Evolutionary conservation across 192 early-diverging fungal species (phyloP), one percentile per base, ranked within the genome.

Genomic region (Coemansia sp.): DNA sequence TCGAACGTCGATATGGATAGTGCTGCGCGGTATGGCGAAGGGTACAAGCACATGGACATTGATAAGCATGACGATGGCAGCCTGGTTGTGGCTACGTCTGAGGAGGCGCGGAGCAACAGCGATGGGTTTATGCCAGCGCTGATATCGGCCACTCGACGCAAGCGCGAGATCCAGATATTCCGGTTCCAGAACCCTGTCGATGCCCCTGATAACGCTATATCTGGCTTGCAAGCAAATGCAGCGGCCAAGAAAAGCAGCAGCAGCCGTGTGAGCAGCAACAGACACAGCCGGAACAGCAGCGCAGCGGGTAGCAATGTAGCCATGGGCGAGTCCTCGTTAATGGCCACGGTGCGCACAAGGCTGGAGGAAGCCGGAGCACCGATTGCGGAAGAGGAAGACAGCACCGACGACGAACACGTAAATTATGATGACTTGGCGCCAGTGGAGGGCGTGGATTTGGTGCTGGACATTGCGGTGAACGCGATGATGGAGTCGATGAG

Each of bases 161-260:
- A 81, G 59, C 79, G 79, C 35, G 79, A 75, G 41, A 76, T 81
- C 40, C 79, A 75, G 73, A 81, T 81, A 32, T 61, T 81, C 46
- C 59, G 63, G 43, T 73, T 75, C 42, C 70, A 75, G 53, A 67
- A 72, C 19, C 22, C 70, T 0, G 70, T 81, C 0, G 79, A 81
- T 38, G 43, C 46, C 7, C 74, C 79, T 5, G 70, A 73, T n/a
- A 73, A 61, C 10, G 74, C 70, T 0, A 81, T 81, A 20, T 56
- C 59, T 5, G 65, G 62, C 11, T 15, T 19, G n/a, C 56, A 52
- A 17, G 41, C 42, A 20, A 48, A 55, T 13, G 22, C 55, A 57
- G 13, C 34, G 17, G 55, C 29, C 29, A 29, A 29, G 29, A 29
- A 29, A 29, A 29, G 29, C 29, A 52, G 57, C 22, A 50, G 40